phyloP scores from a whole-genome alignment of 495 filamentous ascomycete genomes.

The Daldinia caldariorum region DNA sequence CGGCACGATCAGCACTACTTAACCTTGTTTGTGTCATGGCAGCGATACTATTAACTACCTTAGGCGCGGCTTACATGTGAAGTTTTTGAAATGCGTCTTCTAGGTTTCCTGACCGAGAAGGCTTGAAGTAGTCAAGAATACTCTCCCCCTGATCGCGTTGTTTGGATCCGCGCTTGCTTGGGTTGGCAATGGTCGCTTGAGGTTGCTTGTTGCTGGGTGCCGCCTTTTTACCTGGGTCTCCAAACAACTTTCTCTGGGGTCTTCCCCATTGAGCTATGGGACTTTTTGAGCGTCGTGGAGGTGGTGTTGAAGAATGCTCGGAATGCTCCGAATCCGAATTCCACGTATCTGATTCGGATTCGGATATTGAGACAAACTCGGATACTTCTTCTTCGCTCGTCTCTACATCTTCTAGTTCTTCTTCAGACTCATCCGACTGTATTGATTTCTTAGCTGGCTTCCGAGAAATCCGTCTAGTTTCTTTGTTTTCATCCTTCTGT shows the following conservation, averaged over 20 bases:
- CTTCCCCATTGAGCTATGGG: constrained; percentile 28
- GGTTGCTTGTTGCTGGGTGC: constrained; percentile 17
- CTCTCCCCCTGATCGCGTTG: constrained; percentile 6
- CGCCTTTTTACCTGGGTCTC: constrained; percentile 30
- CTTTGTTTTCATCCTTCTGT: background rate
- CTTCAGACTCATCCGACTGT: constrained; percentile 9
- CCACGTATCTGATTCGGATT: constrained; percentile 34
- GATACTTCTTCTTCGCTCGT: constrained; percentile 31
- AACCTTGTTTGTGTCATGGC: background rate
- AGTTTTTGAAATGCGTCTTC: constrained; percentile 47
- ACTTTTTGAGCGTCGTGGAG: constrained; percentile 29
- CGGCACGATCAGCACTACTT: constrained; percentile 21
- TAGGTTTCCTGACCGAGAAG: constrained; percentile 29
- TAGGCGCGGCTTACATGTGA: constrained; percentile 39
- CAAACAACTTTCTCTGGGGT: constrained; percentile 33
- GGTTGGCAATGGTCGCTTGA: constrained; percentile 18
- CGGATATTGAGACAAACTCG: constrained; percentile 37
- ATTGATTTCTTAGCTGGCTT: background rate
- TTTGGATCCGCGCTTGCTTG: constrained; percentile 26
- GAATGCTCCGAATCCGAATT: constrained; percentile 27
- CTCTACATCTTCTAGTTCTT: constrained; percentile 9
- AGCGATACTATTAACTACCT: background rate
- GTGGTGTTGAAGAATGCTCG: constrained; percentile 30
- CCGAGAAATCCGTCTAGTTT: background rate
- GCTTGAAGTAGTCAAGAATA: constrained; percentile 15